These are phyloP conservation scores for Plectosphaerella cucumerina DNA, from an alignment of 2,329 filamentous ascomycete species.

Conservation along the genomic window DNA sequence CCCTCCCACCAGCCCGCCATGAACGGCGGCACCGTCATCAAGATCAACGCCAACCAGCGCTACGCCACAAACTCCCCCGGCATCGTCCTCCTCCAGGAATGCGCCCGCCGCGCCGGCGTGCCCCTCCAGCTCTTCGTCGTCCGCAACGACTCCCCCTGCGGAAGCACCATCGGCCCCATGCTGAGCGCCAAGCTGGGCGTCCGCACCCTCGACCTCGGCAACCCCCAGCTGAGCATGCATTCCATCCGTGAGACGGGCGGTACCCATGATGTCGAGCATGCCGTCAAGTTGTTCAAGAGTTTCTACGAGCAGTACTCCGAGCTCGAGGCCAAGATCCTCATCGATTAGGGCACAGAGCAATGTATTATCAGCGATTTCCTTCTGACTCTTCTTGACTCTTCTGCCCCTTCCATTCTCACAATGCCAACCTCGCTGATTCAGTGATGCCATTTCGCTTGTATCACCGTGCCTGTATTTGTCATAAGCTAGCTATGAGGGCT, in stretches of 20 bases:
- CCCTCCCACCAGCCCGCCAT: conserved; percentile 85
- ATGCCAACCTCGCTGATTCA: no score
- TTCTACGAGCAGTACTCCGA: conserved; percentile 85
- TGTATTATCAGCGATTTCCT: neutral
- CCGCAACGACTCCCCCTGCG: conserved; percentile 89
- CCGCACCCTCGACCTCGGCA: conserved; percentile 86
- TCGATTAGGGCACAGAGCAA: conserved; percentile 53
- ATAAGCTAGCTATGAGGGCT: no score
- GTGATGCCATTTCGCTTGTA: no score
- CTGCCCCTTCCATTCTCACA: no score
- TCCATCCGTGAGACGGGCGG: conserved; percentile 93
- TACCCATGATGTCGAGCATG: conserved; percentile 80
- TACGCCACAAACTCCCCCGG: conserved; percentile 97
- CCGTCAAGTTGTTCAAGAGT: conserved; percentile 78
- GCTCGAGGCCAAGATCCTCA: conserved; percentile 75
- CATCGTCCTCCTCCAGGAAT: conserved; percentile 87
- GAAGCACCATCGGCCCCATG: conserved; percentile 98
- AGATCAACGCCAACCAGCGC: conserved; percentile 95
- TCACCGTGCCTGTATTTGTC: no score
- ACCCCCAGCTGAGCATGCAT: conserved; percentile 95
- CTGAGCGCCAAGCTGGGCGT: conserved; percentile 81
- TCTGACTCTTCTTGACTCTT: no score
- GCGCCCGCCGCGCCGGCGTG: conserved; percentile 68
- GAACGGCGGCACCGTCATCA: conserved; percentile 95
- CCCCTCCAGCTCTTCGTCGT: conserved; percentile 96